Conservation (phyloP, 129 eudicot species). For the Lactuca saligna region DNA sequence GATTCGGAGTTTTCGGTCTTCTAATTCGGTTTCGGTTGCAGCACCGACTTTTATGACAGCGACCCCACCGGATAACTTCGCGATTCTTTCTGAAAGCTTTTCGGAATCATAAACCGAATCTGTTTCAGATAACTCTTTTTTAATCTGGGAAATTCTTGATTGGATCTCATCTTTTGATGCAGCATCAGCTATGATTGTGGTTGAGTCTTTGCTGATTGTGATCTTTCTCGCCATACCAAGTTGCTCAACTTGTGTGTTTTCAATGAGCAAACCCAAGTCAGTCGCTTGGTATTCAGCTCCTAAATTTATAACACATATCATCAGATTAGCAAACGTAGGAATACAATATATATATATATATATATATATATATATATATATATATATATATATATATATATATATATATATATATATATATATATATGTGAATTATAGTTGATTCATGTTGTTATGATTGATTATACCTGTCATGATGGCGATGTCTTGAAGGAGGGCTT, state of each 20-base stretch:
- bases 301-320: constrained; percentile 4
- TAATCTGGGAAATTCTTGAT: constrained; percentile 79
- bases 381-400: no score
- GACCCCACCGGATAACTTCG: constrained; percentile 90
- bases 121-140: constrained; percentile 75
- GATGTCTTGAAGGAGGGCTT: constrained; percentile 89
- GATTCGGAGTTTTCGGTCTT: constrained; percentile 87
- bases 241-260: constrained; percentile 69
- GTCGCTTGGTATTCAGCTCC: constrained; percentile 94
- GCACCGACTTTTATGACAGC: constrained; percentile 98
- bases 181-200: constrained; percentile 94
- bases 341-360: no score
- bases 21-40: constrained; percentile 95
- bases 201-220: constrained; percentile 77
- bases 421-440: no score
- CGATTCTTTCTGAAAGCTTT: constrained; percentile 91
- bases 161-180: constrained; percentile 95
- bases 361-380: no score
- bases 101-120: constrained; percentile 87
- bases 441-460: background rate
- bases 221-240: constrained; percentile 85
- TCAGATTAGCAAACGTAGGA: background rate
- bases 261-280: constrained; percentile 76
- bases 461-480: constrained; percentile 77
- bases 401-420: no score